Evolutionary conservation across 176 grass and related monocot species (phyloP).

Genomic region (Zizania latifolia): DNA sequence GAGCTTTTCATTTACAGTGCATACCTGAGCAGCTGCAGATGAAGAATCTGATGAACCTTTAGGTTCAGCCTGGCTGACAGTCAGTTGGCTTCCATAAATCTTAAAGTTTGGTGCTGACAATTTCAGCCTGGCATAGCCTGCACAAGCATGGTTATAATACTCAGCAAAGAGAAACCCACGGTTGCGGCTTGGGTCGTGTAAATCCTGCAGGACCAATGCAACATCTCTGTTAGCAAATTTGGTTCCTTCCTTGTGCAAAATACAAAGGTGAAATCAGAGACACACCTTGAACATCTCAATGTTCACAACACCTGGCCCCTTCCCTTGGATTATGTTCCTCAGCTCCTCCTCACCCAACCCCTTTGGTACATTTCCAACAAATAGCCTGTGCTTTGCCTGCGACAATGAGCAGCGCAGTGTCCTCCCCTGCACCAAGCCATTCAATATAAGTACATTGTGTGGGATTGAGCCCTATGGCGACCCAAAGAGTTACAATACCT

Average conservation of each 20-base stretch:
- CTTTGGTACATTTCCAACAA: slow-evolving; percentile 93
- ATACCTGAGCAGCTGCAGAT: slow-evolving; percentile 69
- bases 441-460: background rate
- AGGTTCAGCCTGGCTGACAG: slow-evolving; percentile 88
- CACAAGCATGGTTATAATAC: slow-evolving; percentile 90
- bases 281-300: slow-evolving; percentile 95
- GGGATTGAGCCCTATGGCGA: background rate
- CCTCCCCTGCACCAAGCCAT: slow-evolving; percentile 60
- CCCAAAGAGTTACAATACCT: slow-evolving; percentile 32
- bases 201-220: slow-evolving; percentile 51
- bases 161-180: slow-evolving; percentile 94
- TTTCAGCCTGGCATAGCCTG: slow-evolving; percentile 69
- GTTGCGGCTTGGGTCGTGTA: slow-evolving; percentile 79
- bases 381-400: slow-evolving; percentile 87
- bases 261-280: background rate
- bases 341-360: slow-evolving; percentile 85
- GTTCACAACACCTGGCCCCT: slow-evolving; percentile 78
- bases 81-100: slow-evolving; percentile 85
- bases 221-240: slow-evolving; percentile 5
- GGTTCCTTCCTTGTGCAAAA: background rate
- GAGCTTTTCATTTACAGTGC: background rate
- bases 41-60: slow-evolving; percentile 66
- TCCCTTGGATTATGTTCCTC: slow-evolving; percentile 64
- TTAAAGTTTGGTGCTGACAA: slow-evolving; percentile 69
- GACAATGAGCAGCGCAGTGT: slow-evolving; percentile 87